A percentile compares a stretch with the other conserved stretches of the same genome.
phyloP scores from a whole-genome alignment of 495 filamentous ascomycete genomes.

The Aspergillus mulundensis region DNA sequence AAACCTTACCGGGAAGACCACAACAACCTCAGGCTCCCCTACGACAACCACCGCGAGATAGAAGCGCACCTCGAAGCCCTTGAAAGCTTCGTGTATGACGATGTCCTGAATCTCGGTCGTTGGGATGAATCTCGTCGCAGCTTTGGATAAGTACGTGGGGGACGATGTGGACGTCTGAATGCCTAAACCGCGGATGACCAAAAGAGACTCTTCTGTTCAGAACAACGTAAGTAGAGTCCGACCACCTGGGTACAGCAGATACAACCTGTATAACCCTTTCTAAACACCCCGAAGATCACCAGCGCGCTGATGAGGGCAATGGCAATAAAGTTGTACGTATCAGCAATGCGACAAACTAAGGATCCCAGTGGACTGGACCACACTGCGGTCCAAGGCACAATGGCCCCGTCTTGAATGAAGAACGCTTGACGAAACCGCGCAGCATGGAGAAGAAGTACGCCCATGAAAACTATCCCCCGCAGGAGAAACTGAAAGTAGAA shows the following conservation, averaged over 20 bases:
- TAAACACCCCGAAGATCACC: conserved; percentile 45
- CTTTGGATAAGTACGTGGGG: conserved; percentile 56
- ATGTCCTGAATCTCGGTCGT: conserved; percentile 88
- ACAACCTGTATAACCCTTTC: conserved; percentile 48
- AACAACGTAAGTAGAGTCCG: conserved; percentile 11
- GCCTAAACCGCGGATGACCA: conserved; percentile 84
- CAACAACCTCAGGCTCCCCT: conserved; percentile 80
- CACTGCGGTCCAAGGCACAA: conserved; percentile 26
- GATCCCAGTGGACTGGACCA: conserved; percentile 33
- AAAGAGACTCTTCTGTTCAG: conserved; percentile 70
- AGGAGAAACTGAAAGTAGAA: conserved; percentile 48
- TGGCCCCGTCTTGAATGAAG: conserved; percentile 21
- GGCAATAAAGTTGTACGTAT: conserved; percentile 30
- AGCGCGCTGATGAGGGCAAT: conserved; percentile 28
- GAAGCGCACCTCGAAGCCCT: conserved; percentile 85
- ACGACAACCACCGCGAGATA: conserved; percentile 89
- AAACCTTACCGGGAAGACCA: conserved; percentile 77
- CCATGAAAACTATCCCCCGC: conserved; percentile 40
- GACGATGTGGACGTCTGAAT: conserved; percentile 80
- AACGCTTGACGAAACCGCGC: conserved; percentile 31
- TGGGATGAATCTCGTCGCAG: conserved; percentile 86
- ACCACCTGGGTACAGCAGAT: not conserved
- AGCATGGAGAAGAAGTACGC: conserved; percentile 39
- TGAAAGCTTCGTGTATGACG: conserved; percentile 92
- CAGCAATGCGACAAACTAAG: conserved; percentile 32